These are phyloP conservation scores for Noccaea bulbosa DNA, from an alignment of 345 rosid genomes.

Conservation along the genomic window DNA sequence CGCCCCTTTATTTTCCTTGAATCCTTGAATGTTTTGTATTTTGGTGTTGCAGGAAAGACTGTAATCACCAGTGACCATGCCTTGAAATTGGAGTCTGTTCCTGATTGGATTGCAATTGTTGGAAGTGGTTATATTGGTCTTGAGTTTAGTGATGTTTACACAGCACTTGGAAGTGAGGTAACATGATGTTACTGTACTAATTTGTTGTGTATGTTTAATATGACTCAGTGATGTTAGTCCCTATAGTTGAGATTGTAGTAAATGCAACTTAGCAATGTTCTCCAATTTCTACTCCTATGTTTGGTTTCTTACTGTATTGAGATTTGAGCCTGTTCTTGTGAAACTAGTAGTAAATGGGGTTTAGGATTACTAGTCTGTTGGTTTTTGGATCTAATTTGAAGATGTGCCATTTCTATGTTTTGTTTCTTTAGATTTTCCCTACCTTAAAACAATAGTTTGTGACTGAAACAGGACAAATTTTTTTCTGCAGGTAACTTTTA, in stretches of 20 bases:
- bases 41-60: conserved; percentile 82
- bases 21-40: conserved; percentile 12
- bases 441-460: conserved; percentile 20
- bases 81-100: conserved; percentile 89
- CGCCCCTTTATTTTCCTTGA: not conserved
- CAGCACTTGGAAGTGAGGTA: conserved; percentile 99
- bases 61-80: conserved; percentile 99
- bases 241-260: not conserved
- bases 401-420: not conserved
- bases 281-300: conserved; percentile 5
- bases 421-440: not conserved
- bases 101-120: conserved; percentile 97
- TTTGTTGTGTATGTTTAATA: no score
- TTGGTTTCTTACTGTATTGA: not conserved
- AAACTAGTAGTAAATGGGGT: not conserved
- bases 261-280: conserved; percentile 1
- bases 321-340: not conserved
- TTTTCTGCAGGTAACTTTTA: conserved; percentile 78
- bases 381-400: conserved; percentile 22
- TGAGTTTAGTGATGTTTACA: conserved; percentile 98
- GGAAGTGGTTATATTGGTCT: conserved; percentile 99
- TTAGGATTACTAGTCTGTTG: conserved; percentile 1
- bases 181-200: not conserved
- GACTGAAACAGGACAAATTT: conserved; percentile 22
- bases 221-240: conserved; percentile 1